Conservation (phyloP, 805 yeast genomes). For the Lipomyces kockii region DNA sequence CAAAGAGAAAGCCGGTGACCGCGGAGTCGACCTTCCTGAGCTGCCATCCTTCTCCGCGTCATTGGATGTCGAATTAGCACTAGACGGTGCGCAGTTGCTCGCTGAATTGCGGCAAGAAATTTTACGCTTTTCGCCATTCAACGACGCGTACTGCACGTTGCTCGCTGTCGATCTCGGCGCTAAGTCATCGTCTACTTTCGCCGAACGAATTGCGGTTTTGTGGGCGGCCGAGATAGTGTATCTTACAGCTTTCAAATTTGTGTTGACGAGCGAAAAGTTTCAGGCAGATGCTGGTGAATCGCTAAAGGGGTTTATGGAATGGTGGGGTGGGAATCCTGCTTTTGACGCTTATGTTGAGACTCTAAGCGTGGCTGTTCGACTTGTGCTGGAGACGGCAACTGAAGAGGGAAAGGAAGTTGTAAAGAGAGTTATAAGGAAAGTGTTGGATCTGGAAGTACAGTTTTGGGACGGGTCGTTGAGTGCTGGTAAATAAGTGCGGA, state of each 20-base stretch:
- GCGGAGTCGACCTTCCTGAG: constrained; percentile 5
- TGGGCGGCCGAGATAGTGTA: constrained; percentile 8
- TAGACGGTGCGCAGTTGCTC: background rate
- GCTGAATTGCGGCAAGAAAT: background rate
- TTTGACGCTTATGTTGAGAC: background rate
- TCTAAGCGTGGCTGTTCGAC: background rate
- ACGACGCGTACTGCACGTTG: constrained; percentile 2
- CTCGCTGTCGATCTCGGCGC: constrained; percentile 9
- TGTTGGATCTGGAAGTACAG: constrained; percentile 4
- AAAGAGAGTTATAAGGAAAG: background rate
- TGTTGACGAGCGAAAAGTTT: background rate
- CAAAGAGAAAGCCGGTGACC: background rate
- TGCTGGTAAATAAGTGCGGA: background rate
- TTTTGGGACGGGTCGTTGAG: constrained; percentile 2
- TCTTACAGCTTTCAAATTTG: constrained; percentile 5
- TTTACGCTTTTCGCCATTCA: background rate
- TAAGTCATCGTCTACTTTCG: background rate
- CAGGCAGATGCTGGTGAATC: constrained; percentile 3
- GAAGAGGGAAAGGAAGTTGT: background rate
- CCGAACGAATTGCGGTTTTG: background rate
- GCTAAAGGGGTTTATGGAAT: constrained; percentile 4
- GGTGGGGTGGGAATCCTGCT: constrained; percentile 9
- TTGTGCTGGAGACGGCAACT: background rate
- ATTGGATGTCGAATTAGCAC: background rate
- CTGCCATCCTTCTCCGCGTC: constrained; percentile 3